Conservation (phyloP, 805 yeast genomes). For the Wickerhamomyces kurtzmanii region DNA sequence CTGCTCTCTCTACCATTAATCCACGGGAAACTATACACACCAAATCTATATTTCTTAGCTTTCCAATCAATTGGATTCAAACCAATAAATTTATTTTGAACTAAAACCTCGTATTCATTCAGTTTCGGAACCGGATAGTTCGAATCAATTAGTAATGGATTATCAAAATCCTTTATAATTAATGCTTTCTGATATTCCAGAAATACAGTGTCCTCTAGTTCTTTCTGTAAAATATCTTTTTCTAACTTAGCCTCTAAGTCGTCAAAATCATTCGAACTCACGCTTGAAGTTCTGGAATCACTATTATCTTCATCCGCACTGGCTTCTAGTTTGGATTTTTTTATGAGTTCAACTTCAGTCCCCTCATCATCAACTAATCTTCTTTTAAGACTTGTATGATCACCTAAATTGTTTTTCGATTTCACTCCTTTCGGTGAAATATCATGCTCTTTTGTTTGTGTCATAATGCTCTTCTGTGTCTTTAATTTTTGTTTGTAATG, state of each 20-base stretch:
- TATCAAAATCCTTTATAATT: conserved; percentile 16
- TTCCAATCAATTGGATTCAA: conserved; percentile 42
- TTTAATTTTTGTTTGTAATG: no score
- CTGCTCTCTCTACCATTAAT: conserved; percentile 37
- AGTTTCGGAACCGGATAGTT: conserved; percentile 14
- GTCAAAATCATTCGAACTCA: conserved; percentile 12
- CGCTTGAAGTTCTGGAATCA: conserved; percentile 5
- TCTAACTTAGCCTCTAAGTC: conserved; percentile 12
- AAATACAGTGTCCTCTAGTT: neutral
- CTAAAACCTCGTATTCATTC: conserved; percentile 18
- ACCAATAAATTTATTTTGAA: conserved; percentile 26
- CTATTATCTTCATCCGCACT: no score
- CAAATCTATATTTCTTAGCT: conserved; percentile 33
- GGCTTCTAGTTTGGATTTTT: no score
- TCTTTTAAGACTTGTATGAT: no score
- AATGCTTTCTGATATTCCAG: conserved; percentile 11
- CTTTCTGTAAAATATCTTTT: neutral
- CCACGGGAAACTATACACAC: conserved; percentile 39
- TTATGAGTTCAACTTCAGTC: no score
- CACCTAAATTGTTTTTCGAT: conserved; percentile 3
- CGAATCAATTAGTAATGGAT: conserved; percentile 12
- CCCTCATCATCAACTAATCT: no score
- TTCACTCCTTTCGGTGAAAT: neutral
- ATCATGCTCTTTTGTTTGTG: neutral
- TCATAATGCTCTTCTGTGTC: no score